Percentiles rank a stretch among this genome's conserved stretches.
Evolutionary conservation across 169 alveolate species (phyloP).

Genomic region (Plasmodium chabaudi): DNA sequence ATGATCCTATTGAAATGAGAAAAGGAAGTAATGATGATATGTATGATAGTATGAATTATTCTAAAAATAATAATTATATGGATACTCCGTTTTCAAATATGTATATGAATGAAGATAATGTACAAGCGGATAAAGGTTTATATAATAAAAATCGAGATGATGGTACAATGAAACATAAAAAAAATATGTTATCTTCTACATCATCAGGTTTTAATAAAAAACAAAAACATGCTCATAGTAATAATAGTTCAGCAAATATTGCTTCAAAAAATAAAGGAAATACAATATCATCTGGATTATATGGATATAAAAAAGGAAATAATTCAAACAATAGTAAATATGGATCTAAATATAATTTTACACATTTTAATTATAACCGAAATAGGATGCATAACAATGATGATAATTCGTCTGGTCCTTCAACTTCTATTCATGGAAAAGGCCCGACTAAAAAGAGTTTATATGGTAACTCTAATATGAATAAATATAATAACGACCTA

Average conservation of each 20-base stretch:
- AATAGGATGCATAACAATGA: no score
- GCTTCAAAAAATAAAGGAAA: not conserved
- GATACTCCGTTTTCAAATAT: not conserved
- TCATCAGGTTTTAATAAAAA: not conserved
- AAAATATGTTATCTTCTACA: not conserved
- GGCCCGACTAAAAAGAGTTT: no score
- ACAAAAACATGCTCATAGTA: not conserved
- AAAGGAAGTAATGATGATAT: not conserved
- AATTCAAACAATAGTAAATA: not conserved
- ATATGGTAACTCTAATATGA: no score
- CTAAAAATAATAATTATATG: not conserved
- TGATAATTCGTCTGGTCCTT: no score
- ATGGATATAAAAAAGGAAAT: not conserved
- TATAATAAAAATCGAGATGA: no score
- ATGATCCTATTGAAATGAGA: not conserved
- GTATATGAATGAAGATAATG: no score
- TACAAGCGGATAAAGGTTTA: no score
- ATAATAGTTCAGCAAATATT: not conserved
- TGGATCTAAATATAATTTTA: no score
- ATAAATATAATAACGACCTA: no score
- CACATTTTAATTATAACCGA: no score
- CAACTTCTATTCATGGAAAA: no score
- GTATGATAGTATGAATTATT: not conserved
- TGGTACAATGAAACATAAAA: not conserved
- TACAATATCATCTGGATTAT: not conserved